Conservation (phyloP, 805 yeast genomes). For the Candida qinlingensis region DNA sequence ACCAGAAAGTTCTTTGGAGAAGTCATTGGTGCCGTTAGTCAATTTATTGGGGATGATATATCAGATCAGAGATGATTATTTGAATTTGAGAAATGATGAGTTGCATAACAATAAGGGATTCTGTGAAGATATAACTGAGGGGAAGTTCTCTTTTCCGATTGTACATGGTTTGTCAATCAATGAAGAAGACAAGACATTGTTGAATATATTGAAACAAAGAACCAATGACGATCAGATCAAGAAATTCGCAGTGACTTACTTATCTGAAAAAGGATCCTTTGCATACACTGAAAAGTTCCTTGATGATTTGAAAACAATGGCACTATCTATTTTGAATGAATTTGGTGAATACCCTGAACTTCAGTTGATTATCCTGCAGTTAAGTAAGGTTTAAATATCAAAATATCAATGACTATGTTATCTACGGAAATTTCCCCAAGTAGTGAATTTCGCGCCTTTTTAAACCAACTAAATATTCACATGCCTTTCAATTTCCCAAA, state of each 20-base stretch:
- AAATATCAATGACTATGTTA: neutral
- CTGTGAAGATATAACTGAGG: conserved; percentile 85
- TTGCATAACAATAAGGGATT: conserved; percentile 64
- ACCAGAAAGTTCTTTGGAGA: neutral
- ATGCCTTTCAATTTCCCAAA: neutral
- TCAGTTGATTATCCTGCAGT: neutral
- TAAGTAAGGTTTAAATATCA: neutral
- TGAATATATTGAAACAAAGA: conserved; percentile 46
- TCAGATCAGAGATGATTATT: conserved; percentile 81
- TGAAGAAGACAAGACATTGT: conserved; percentile 33
- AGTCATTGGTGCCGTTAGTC: conserved; percentile 51
- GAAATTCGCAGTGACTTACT: conserved; percentile 41
- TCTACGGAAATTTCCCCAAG: neutral
- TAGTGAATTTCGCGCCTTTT: neutral
- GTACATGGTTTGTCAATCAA: conserved; percentile 52
- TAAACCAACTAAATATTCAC: neutral
- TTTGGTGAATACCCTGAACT: neutral
- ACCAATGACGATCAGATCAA: conserved; percentile 48
- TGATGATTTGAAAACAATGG: conserved; percentile 7
- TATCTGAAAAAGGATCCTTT: conserved; percentile 30
- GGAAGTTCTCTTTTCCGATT: conserved; percentile 83
- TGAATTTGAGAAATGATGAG: conserved; percentile 54
- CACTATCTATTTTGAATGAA: neutral
- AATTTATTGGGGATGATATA: conserved; percentile 76
- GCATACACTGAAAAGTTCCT: conserved; percentile 15